Base-by-base conservation (phyloP, 768 basidiomycete species). In the Lactifluus hygrophoroides region DNA sequence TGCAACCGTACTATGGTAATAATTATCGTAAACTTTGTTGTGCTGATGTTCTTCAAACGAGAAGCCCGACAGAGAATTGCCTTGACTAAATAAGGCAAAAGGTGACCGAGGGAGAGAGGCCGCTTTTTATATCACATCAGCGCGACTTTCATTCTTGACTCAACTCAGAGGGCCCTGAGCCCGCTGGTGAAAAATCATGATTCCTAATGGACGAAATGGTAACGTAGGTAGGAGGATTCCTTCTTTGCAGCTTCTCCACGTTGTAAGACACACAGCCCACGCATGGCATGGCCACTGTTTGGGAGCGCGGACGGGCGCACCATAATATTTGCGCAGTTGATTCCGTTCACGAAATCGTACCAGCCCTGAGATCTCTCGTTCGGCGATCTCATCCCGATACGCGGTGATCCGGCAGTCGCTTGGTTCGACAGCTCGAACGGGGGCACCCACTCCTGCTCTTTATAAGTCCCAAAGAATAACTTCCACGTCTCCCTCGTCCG, bases 331-430 rank as follows among this genome's bases (percentile, higher is more conserved):
- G 55, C 43, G 61, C 52, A 57, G 55, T 63, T 64, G 60, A 49
- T 64, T 63, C 54, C 51, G 56, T 58, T 57, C 55, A 64, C 55
- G 52, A 32, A 32, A 32, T 10, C 32, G 46, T 52, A 49, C 23
- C 51, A 57, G 58, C 59, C 61, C 64, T 64, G 62, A 67, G 65
- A 66, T 66, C 66, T 56, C 21, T 48, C 54, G 42, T 65, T 69
- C 66, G 64, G 65, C 62, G 60, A 65, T 69, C 59, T 51, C 44
- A 48, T 62, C 70, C 69, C 69, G 69, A 70, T 71, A 64, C 64
- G 69, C 68, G 63, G 66, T 70, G 71, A 72, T 72, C 71, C 70
- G 71, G 66, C 69, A 69, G 67, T 66, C 66, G 55, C 49, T 58
- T 62, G 56, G 66, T 60, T 61, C 65, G 58, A 61, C 56, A 44